Conservation (phyloP, 805 yeast genomes). For the Wickerhamiella lipophila region DNA sequence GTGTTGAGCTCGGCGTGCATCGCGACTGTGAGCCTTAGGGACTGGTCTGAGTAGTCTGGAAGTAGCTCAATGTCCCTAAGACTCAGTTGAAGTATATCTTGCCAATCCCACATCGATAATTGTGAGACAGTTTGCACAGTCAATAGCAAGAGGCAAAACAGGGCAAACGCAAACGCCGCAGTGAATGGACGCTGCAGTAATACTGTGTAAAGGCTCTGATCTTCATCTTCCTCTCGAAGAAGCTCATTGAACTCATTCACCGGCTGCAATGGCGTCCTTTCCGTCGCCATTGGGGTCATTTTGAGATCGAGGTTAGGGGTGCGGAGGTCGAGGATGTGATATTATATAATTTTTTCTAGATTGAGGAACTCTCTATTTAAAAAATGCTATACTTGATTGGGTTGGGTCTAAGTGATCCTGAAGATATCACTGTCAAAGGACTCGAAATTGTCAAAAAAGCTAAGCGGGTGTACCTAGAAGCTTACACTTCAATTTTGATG, state of each 20-base stretch:
- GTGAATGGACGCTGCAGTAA: constrained; percentile 4
- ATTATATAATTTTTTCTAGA: constrained; percentile 3
- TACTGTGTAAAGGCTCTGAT: not conserved
- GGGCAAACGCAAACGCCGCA: constrained; percentile 8
- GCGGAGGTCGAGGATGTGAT: not conserved
- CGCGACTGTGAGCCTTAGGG: not conserved
- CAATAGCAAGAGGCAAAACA: constrained; percentile 7
- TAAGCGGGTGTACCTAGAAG: constrained; percentile 86
- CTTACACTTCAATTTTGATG: constrained; percentile 90
- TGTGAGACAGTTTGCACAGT: not conserved
- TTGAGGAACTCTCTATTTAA: not conserved
- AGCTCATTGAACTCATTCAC: constrained; percentile 5
- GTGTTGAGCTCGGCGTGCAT: not conserved
- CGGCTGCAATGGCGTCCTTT: constrained; percentile 8
- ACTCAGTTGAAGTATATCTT: not conserved
- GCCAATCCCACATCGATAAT: constrained; percentile 1
- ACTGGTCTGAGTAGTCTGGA: not conserved
- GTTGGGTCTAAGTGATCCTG: constrained; percentile 74
- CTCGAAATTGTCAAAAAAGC: constrained; percentile 71
- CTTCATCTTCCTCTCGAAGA: not conserved
- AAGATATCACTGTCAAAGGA: constrained; percentile 91
- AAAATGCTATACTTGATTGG: constrained; percentile 83
- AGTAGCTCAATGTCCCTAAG: not conserved
- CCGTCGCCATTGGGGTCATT: constrained; percentile 2
- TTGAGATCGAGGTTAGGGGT: not conserved